Base-by-base conservation (phyloP, 2,329 filamentous ascomycete species). In the Aspergillus japonicus region DNA sequence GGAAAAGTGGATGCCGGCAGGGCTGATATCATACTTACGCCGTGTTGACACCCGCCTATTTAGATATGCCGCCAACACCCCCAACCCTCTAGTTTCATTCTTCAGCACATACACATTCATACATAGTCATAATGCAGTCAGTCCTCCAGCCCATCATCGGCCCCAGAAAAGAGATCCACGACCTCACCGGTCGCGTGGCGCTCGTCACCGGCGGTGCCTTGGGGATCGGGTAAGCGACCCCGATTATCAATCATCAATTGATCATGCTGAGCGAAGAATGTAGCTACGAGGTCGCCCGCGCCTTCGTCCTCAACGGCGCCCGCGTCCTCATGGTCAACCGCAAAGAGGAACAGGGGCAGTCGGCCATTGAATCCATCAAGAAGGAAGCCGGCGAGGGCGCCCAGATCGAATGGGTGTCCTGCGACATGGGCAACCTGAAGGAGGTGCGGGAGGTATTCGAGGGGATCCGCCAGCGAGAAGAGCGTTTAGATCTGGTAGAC, bases 351-450 rank as follows among this genome's bases (percentile, higher is more conserved):
- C 61, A 63, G 54, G 58, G 62, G 10, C 51, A 57, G 2, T 61
- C 68, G 11, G 72, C 77, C n/a, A 68, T 76, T 31, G 67, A 74
- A 52, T 65, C 64, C n/a, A 70, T 74, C 61, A 73, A 71, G 24
- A 59, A 69, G 33, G 68, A 75, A 47, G 59, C 64, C 19, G 61
- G 63, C 29, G n/a, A 31, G 2, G 62, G 69, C 2, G 72, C 75
- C 0, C 53, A 76, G 4, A 66, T 81, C 26, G 74, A 78, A 44
- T 81, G 78, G 77, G 64, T 72, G 48, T 68, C 70, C 21, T 81
- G 78, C 55, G 78, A 81, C 60, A 56, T 81, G 60, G 78, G 75
- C 6, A 73, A 73, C 53, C 68, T 80, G 3, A 67, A 67, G 5
- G 62, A 79, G 50, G 70, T 78, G 3, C 73, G 73, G 51, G 66